Base-by-base conservation (phyloP, 2,329 filamentous ascomycete species). In the Ascochyta pisi region DNA sequence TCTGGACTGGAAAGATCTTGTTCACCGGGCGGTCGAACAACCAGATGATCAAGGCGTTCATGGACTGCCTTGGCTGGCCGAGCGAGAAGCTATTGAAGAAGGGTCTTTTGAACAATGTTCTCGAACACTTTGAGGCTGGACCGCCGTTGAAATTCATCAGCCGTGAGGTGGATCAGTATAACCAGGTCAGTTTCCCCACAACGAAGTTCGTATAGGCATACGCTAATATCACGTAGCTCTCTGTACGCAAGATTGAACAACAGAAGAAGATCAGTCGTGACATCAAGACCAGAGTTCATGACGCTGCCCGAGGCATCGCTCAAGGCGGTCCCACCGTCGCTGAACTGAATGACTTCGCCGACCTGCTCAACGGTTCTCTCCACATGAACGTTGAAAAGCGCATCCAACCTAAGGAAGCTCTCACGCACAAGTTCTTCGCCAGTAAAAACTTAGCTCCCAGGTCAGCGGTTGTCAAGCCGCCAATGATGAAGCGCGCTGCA, bases 1-100 rank as follows among this genome's bases (percentile, higher is more conserved):
- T 99, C 37, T 98, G 96, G 79, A 98, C 95, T 0, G 95, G 95
- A 70, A 96, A 97, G 76, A 98, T 99, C 54, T 82, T 99, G 29
- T 99, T 99, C 75, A 92, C 92, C 1, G 95, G 95, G 56, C 86
- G 91, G 62, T 95, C 91, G 78, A 99, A 99, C 81, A 99, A 99
- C 73, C 92, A 96, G 79, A 99, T 99, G 95, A 85, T 99, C 57
- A 90, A 91, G 61, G 89, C 90, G 19, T 96, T 99, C 67, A 96
- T 97, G 88, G 94, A 99, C 73, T 92, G 94, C 67, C 88, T 96
- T 43, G 95, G 95, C 69, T 96, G 93, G 76, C 88, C 97, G 61
- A 93, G 91, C 27, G 87, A 90, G 42, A 97, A 97, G 76, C 82
- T 97, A 60, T 88, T 96, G 69, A 92, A 91, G 67, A 89, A 90